Evolutionary conservation across 192 early-diverging fungal species (phyloP), one percentile per base, ranked within the genome.

Genomic region (Umbelopsis isabellina): DNA sequence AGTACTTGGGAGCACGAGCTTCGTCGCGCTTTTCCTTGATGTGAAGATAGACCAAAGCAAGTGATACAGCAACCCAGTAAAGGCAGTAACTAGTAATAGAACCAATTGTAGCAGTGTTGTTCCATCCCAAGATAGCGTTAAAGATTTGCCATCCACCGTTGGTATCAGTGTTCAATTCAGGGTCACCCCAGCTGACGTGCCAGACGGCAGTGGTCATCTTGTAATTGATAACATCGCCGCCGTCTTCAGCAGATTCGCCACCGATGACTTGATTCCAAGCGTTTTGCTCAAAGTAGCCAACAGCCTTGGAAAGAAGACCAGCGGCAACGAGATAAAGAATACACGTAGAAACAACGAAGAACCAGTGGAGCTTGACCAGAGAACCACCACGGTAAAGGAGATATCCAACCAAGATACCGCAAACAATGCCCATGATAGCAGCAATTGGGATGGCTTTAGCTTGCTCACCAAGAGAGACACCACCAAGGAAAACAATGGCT

Each of bases 401-500:
- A 64, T 78, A 90, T 12, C 96, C 96, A 53, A 97, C 69, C 0
- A 87, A 7, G 33, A 65, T 44, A 49, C 94, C 96, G 47, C 84
- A 76, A 1, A 92, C 2, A 30, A 95, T 67, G 30, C 94, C 96
- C 53, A 79, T 71, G 41, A 96, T 83, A 12, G 87, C 91, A 30
- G 96, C 88, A 21, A 97, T 85, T 35, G 94, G 94, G 68, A 97
- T 89, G 11, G 92, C 81, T 46, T 83, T 86, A 0, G 88, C 82
- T 20, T 47, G 41, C 30, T 65, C 70, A 49, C 67, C 69, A 13
- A 70, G 47, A 25, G 72, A 64, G 8, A 75, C 92, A 68, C 95
- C 95, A 65, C 88, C 94, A 48, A 97, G 82, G 79, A 95, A 92
- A 10, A 97, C 85, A 22, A 97, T 83, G 25, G 92, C 88, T 76